Evolutionary conservation across 148 eudicot genomes (phyloP), one percentile per base, ranked within the genome.

Genomic region (Vaccinium vitisidaea): DNA sequence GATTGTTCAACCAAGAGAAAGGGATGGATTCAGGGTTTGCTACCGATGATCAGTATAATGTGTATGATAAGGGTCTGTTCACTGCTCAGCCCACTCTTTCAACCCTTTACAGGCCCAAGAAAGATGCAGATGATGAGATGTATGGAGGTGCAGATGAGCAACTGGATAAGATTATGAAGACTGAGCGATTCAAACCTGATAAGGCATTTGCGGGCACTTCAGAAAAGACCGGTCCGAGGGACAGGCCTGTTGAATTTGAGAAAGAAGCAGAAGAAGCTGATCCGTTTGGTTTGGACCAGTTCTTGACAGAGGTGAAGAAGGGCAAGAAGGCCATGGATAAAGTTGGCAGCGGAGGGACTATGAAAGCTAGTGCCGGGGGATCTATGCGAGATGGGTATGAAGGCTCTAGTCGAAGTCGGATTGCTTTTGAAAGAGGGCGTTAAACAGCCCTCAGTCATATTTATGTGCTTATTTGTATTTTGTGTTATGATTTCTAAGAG

Each of bases 1-100:
- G 98, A 75, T 56, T 95, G 86, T 95, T 94, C 79, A 95, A 95
- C 89, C 98, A 95, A 75, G 98, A 95, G 83, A 93, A 92, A 84
- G 98, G 98, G 19, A 94, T 94, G 95, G 94, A 90, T 79, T 95
- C 95, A 23, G 98, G 98, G 27, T 95, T 93, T 88, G 96, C 91
- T n/a, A 88, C 89, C 1, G 98, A 95, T 84, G 98, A 95, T 85
- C 90, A 92, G 27, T 95, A 95, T 89, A 94, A 93, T 82, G 90
- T 94, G 2, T 95, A 95, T 36, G 94, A 91, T 84, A 95, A 93
- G 87, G 98, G 96, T 30, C 85, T 95, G 79, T 95, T 95, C 86
- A 92, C 88, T 36, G 92, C 96, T 36, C 98, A 93, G 52, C 88
- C 94, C n/a, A 92, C 98, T 58, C 82, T 95, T 18, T 92, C 91